Conservation (phyloP, 768 basidiomycete species). For the Lentinula guzmanii region DNA sequence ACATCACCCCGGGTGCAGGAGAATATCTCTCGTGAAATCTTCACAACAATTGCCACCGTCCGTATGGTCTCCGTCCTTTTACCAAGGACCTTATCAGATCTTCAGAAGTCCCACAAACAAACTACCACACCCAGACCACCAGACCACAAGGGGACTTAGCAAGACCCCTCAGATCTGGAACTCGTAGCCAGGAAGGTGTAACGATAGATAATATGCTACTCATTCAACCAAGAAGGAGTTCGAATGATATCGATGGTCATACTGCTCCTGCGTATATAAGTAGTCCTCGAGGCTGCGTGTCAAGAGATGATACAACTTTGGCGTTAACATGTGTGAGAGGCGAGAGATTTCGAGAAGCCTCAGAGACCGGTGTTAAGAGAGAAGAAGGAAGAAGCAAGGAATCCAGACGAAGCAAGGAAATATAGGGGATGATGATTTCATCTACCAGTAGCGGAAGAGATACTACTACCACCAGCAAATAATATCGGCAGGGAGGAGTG, state of each 20-base stretch:
- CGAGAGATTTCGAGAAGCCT: not conserved
- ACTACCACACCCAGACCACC: too few species aligned
- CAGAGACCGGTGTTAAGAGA: not conserved
- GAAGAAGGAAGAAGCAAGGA: not conserved
- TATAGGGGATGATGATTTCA: not conserved
- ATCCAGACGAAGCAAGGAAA: not conserved
- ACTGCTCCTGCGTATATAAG: not conserved
- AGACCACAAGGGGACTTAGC: not conserved
- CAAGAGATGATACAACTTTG: not conserved
- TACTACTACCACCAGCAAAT: not conserved
- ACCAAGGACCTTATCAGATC: not conserved
- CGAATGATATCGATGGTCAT: not conserved
- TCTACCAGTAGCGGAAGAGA: too few species aligned
- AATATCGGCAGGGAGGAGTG: not conserved
- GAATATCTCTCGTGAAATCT: too few species aligned
- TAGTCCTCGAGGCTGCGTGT: not conserved
- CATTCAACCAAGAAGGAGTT: not conserved
- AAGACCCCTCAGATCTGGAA: not conserved
- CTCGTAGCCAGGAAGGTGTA: not conserved
- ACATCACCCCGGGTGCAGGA: not conserved
- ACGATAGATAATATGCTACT: not conserved
- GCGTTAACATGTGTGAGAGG: not conserved
- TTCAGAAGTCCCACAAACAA: not conserved
- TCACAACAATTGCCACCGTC: not conserved
- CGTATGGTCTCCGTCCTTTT: not conserved